Conservation (phyloP, 352 stramenopile genomes). For the Globisporangium okanoganense region DNA sequence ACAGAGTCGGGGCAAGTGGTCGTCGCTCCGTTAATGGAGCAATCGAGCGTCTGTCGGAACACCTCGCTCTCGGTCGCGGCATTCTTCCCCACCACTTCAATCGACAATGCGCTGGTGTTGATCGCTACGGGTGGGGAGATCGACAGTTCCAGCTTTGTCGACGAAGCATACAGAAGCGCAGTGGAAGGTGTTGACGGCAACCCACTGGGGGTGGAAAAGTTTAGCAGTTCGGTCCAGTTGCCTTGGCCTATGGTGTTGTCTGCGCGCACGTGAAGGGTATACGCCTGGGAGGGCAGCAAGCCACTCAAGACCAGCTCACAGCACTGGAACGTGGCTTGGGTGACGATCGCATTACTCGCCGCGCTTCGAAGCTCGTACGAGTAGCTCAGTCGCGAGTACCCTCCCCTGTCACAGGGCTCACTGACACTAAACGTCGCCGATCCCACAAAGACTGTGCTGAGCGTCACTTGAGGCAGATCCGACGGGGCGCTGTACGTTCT, state of each 20-base stretch:
- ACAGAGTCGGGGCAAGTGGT: constrained; percentile 25
- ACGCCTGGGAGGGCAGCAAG: constrained; percentile 21
- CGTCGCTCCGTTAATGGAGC: neutral
- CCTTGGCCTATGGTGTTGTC: constrained; percentile 17
- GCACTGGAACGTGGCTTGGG: constrained; percentile 12
- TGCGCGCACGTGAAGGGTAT: constrained; percentile 22
- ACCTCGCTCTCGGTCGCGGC: neutral
- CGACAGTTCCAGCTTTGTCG: constrained; percentile 20
- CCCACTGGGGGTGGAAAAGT: constrained; percentile 26
- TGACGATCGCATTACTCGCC: neutral
- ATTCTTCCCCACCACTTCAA: constrained; percentile 17
- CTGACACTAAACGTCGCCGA: constrained; percentile 18
- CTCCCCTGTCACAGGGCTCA: constrained; percentile 33
- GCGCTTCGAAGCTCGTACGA: constrained; percentile 12
- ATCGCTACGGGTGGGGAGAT: constrained; percentile 16
- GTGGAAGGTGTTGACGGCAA: constrained; percentile 22
- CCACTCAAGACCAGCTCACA: constrained; percentile 13
- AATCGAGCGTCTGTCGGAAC: constrained; percentile 12
- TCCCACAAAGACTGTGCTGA: constrained; percentile 8
- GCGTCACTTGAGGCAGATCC: constrained; percentile 11
- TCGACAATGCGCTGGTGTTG: constrained; percentile 12
- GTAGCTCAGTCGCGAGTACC: constrained; percentile 1
- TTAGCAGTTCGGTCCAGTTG: constrained; percentile 22
- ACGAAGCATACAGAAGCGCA: constrained; percentile 21
- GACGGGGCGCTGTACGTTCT: constrained; percentile 13